These are phyloP conservation scores for Claviceps arundinis DNA, from an alignment of 2,329 filamentous ascomycete species.

Conservation along the genomic window DNA sequence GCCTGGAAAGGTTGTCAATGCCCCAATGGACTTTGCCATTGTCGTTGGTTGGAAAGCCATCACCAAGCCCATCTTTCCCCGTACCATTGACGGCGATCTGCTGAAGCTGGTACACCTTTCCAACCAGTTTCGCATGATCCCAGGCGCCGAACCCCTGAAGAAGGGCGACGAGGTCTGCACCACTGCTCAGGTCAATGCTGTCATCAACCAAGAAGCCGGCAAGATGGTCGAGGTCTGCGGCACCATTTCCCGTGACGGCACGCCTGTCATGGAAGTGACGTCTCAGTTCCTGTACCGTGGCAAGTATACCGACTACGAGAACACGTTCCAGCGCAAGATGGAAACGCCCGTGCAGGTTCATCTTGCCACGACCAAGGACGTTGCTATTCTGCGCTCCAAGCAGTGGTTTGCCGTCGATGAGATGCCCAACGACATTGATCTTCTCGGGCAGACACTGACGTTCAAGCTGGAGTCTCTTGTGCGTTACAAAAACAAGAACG, in stretches of 20 bases:
- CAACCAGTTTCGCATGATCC: conserved; percentile 96
- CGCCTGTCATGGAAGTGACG: conserved; percentile 94
- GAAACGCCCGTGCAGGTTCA: conserved; percentile 93
- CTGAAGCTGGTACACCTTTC: conserved; percentile 94
- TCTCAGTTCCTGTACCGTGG: conserved; percentile 97
- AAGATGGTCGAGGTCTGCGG: conserved; percentile 99
- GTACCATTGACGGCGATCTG: conserved; percentile 88
- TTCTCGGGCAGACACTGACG: conserved; percentile 83
- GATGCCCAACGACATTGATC: conserved; percentile 56
- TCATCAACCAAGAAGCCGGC: conserved; percentile 94
- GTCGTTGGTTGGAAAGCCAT: conserved; percentile 99
- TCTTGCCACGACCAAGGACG: conserved; percentile 74
- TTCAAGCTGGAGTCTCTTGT: conserved; percentile 91
- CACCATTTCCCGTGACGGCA: conserved; percentile 72
- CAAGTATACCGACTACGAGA: conserved; percentile 83
- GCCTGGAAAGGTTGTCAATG: conserved; percentile 84
- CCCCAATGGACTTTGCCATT: conserved; percentile 97
- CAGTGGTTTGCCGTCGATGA: conserved; percentile 89
- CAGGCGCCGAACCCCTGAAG: conserved; percentile 86
- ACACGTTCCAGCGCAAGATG: conserved; percentile 95
- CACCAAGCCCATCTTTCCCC: conserved; percentile 97
- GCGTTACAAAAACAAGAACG: conserved; percentile 85
- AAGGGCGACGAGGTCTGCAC: conserved; percentile 89
- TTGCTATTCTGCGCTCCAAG: conserved; percentile 89
- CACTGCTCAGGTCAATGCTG: conserved; percentile 89